phyloP scores from a whole-genome alignment of 2,329 filamentous ascomycete species.

The Fusarium sp. region DNA sequence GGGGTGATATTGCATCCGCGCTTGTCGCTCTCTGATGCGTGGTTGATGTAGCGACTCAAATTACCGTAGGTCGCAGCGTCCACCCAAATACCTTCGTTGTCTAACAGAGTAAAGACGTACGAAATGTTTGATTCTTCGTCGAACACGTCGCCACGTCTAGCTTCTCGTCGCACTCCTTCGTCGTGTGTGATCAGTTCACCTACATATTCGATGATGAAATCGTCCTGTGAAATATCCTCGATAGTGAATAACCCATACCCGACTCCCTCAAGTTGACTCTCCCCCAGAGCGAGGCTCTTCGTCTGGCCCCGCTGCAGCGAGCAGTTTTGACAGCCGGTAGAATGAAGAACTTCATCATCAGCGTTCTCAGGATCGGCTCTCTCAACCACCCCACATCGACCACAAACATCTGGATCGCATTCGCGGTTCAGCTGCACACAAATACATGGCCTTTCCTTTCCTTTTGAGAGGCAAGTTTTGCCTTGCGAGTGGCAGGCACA shows the following conservation, averaged over 20 bases:
- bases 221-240: slow-evolving; percentile 70
- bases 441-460: slow-evolving; percentile 70
- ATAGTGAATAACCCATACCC: slow-evolving; percentile 80
- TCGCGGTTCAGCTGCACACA: slow-evolving; percentile 78
- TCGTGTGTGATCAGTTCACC: slow-evolving; percentile 77
- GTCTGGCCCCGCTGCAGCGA: slow-evolving; percentile 72
- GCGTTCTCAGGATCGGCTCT: slow-evolving; percentile 74
- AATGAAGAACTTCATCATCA: slow-evolving; percentile 63
- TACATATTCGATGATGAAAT: slow-evolving; percentile 83
- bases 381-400: slow-evolving; percentile 72
- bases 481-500: slow-evolving; percentile 70
- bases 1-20: slow-evolving; percentile 69
- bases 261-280: slow-evolving; percentile 71
- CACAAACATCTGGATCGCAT: slow-evolving; percentile 80
- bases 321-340: slow-evolving; percentile 75
- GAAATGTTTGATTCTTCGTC: slow-evolving; percentile 68
- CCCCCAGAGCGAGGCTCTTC: slow-evolving; percentile 73
- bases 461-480: slow-evolving; percentile 63
- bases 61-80: slow-evolving; percentile 82
- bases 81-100: slow-evolving; percentile 70
- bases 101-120: slow-evolving; percentile 69
- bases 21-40: slow-evolving; percentile 63
- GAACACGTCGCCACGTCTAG: slow-evolving; percentile 66
- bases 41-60: slow-evolving; percentile 84
- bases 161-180: slow-evolving; percentile 74